Evolutionary conservation across 352 stramenopile genomes (phyloP).

Genomic region (Plasmopara muralis): DNA sequence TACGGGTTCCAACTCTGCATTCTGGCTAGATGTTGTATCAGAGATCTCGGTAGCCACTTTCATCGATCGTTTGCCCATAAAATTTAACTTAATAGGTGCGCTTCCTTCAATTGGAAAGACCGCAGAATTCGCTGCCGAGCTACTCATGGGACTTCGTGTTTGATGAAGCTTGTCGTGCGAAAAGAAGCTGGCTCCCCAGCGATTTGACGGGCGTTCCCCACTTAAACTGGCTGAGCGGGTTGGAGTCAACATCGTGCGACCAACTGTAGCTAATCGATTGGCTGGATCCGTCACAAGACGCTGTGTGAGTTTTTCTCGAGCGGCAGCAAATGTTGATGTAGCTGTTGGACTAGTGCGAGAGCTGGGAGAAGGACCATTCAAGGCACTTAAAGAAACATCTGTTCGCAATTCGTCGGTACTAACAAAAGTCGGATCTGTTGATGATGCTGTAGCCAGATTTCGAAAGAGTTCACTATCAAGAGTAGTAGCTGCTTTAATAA

Average conservation of each 20-base stretch:
- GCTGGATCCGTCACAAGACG: slow-evolving; percentile 29
- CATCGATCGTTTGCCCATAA: slow-evolving; percentile 11
- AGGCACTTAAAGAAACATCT: slow-evolving; percentile 5
- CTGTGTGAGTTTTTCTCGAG: slow-evolving; percentile 27
- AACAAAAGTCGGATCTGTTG: slow-evolving; percentile 9
- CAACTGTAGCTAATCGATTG: slow-evolving; percentile 11
- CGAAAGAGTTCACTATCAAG: slow-evolving; percentile 40
- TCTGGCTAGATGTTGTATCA: slow-evolving; percentile 2
- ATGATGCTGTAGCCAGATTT: slow-evolving; percentile 11
- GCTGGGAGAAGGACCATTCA: slow-evolving; percentile 3
- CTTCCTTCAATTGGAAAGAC: slow-evolving; percentile 7
- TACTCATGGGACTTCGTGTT: slow-evolving; percentile 28
- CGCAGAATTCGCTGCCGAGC: slow-evolving; percentile 7
- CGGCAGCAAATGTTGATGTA: slow-evolving; percentile 4
- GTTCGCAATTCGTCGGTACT: slow-evolving; percentile 20
- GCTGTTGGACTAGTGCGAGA: slow-evolving; percentile 9
- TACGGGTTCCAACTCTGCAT: slow-evolving; percentile 6
- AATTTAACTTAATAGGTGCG: slow-evolving; percentile 10
- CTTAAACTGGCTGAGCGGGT: slow-evolving; percentile 14
- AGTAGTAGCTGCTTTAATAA: slow-evolving; percentile 47
- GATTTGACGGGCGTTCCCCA: slow-evolving; percentile 19
- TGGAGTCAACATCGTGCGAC: slow-evolving; percentile 21
- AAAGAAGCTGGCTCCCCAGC: slow-evolving; percentile 30
- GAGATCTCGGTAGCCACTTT: slow-evolving; percentile 13
- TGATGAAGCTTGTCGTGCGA: slow-evolving; percentile 26